Conservation (phyloP, 1,284 basidiomycete species). For the Cerrena zonata region DNA sequence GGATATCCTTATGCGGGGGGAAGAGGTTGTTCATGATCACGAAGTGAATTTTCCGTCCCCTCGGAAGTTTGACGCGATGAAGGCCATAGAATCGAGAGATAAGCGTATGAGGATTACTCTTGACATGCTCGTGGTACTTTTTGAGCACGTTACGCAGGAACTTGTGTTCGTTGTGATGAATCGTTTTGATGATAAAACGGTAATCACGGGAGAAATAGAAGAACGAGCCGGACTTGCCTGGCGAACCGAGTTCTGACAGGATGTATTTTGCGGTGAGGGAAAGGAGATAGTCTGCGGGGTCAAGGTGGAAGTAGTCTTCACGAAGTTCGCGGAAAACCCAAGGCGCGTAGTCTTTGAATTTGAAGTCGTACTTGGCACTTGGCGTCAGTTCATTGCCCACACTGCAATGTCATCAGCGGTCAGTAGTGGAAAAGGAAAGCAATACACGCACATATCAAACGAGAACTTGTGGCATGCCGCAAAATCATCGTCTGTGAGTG, state of each 20-base stretch:
- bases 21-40: constrained; percentile 99
- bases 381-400: constrained; percentile 96
- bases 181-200: constrained; percentile 99
- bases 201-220: constrained; percentile 99
- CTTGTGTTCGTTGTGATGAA: constrained; percentile 90
- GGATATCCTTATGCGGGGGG: constrained; percentile 93
- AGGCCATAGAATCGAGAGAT: constrained; percentile 93
- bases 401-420: constrained; percentile 35
- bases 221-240: constrained; percentile 96
- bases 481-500: constrained; percentile 84
- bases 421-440: neutral
- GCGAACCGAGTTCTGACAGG: constrained; percentile 94
- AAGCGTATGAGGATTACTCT: constrained; percentile 88
- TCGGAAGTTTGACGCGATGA: constrained; percentile 93
- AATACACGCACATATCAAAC: constrained; percentile 80
- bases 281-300: constrained; percentile 94
- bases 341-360: constrained; percentile 99
- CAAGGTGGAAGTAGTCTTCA: constrained; percentile 90
- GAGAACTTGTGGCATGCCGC: constrained; percentile 89
- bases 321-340: constrained; percentile 95
- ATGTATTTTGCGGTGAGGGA: constrained; percentile 97
- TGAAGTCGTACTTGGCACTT: constrained; percentile 94
- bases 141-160: constrained; percentile 84
- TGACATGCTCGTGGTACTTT: constrained; percentile 84
- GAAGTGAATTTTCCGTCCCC: constrained; percentile 94